Conservation (phyloP, 2,329 filamentous ascomycete genomes). For the Colletotrichum karsti region DNA sequence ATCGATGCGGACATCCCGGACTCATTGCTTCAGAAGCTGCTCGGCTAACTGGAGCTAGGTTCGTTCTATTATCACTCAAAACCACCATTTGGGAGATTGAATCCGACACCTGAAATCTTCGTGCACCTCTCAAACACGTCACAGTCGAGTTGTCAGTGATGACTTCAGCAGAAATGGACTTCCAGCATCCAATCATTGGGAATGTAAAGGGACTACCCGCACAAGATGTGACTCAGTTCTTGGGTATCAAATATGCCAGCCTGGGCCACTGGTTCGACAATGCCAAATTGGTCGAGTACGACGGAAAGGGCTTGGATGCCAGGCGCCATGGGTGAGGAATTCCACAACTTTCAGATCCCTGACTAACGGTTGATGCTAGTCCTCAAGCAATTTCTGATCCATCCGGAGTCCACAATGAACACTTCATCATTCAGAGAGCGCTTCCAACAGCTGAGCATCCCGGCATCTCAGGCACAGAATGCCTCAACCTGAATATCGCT, state of each 20-base stretch:
- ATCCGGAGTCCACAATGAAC: slow-evolving; percentile 52
- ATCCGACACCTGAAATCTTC: too few relatives aligned
- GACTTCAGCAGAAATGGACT: neutral
- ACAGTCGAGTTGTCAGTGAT: too few relatives aligned
- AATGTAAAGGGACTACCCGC: neutral
- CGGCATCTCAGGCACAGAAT: slow-evolving; percentile 54
- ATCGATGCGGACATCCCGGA: neutral
- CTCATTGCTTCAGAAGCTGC: neutral
- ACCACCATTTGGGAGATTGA: too few relatives aligned
- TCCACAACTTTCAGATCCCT: neutral
- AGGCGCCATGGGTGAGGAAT: slow-evolving; percentile 42
- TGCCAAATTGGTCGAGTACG: slow-evolving; percentile 17
- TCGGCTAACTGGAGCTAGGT: too few relatives aligned
- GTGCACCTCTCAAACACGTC: too few relatives aligned
- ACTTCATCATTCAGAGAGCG: slow-evolving; percentile 56
- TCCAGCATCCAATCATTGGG: slow-evolving; percentile 15
- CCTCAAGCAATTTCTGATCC: slow-evolving; percentile 48
- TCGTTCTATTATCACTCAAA: too few relatives aligned
- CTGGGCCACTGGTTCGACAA: slow-evolving; percentile 31
- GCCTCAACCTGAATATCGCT: slow-evolving; percentile 61
- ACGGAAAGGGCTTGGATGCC: slow-evolving; percentile 35
- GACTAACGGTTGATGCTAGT: slow-evolving; percentile 21
- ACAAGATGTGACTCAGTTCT: slow-evolving; percentile 30
- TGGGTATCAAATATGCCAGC: slow-evolving; percentile 34
- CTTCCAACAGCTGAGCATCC: slow-evolving; percentile 45